Evolutionary conservation across 805 yeast genomes (phyloP).

Genomic region (Myxozyma neglecta): DNA sequence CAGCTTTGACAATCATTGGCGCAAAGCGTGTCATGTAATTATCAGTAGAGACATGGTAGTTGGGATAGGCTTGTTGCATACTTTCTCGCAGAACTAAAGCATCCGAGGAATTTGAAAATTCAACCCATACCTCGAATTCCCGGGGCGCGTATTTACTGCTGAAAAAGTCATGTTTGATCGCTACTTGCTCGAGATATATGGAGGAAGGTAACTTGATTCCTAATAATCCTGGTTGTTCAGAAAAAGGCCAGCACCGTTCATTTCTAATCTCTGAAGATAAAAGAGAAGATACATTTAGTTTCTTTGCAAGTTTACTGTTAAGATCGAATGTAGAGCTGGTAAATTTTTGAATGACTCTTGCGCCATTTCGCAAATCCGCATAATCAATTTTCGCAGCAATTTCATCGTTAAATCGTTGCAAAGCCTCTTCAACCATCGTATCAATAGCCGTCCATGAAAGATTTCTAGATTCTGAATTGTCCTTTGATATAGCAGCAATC

Average conservation of each 20-base stretch:
- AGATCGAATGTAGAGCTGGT: slow-evolving; percentile 34
- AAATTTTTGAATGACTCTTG: slow-evolving; percentile 31
- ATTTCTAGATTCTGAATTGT: background rate
- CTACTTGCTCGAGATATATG: slow-evolving; percentile 33
- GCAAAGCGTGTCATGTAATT: no score
- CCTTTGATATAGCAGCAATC: background rate
- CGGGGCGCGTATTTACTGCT: slow-evolving; percentile 38
- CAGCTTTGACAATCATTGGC: no score
- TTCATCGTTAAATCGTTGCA: slow-evolving; percentile 18
- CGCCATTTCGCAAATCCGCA: slow-evolving; percentile 34
- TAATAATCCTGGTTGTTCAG: slow-evolving; percentile 36
- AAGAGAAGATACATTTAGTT: slow-evolving; percentile 15
- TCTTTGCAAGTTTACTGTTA: background rate
- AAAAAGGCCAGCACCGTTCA: slow-evolving; percentile 42
- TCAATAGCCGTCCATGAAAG: slow-evolving; percentile 30
- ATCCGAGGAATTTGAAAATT: slow-evolving; percentile 27
- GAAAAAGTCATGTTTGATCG: slow-evolving; percentile 35
- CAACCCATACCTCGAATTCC: slow-evolving; percentile 37
- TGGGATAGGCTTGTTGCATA: background rate
- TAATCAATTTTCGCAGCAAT: slow-evolving; percentile 22
- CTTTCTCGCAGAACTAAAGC: slow-evolving; percentile 10
- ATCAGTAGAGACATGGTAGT: background rate
- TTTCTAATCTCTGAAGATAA: slow-evolving; percentile 29
- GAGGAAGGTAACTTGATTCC: slow-evolving; percentile 35
- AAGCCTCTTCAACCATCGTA: slow-evolving; percentile 23